Base-by-base conservation (phyloP, 495 filamentous ascomycete species). In the Penicilliopsis zonata region DNA sequence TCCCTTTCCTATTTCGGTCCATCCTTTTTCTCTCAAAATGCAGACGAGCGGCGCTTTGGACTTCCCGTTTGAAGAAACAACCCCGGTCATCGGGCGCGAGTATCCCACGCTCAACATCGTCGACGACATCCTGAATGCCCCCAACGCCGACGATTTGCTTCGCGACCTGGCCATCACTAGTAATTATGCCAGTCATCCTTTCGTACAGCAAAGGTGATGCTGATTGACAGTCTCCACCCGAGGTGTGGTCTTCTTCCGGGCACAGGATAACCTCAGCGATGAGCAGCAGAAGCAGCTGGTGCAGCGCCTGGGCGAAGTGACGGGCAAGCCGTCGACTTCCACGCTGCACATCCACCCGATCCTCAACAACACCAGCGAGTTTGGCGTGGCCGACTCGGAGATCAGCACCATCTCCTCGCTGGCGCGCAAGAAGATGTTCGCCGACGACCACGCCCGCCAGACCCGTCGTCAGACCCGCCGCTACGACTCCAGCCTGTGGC, bases 231-330 rank as follows among this genome's bases (percentile, higher is more conserved):
- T 86, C 47, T 86, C 78, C 12, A 67, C 72, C 36, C 68, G 80
- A 2, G 78, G 78, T 5, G 80, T 86, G 0, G 76, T 84, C 22
- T 82, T 81, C 63, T 76, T 86, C 47, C 73, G 78, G 14, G 59
- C 65, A 18, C 80, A 84, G 41, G 63, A 76, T 46, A 41, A 33
- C n/a, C 33, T 51, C 3, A 46, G 40, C 17, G 12, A 20, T 5
- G 26, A 28, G 5, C 26, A 6, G 26, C 26, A 28, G 12, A 28
- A 28, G 26, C 28, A 16, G 13, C 28, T 15, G 28, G 14, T 18
- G 13, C 28, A 17, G 7, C 3, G n/a, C 6, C 14, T 30, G 3
- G 28, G 28, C 3, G 5, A 30, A 30, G 22, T 49, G 9, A 43
- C 50, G 3, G 47, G 50, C 18, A n/a, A 68, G 38, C 68, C 76